Evolutionary conservation across 2,329 filamentous ascomycete genomes (phyloP).

Genomic region (Colletotrichum sp.): DNA sequence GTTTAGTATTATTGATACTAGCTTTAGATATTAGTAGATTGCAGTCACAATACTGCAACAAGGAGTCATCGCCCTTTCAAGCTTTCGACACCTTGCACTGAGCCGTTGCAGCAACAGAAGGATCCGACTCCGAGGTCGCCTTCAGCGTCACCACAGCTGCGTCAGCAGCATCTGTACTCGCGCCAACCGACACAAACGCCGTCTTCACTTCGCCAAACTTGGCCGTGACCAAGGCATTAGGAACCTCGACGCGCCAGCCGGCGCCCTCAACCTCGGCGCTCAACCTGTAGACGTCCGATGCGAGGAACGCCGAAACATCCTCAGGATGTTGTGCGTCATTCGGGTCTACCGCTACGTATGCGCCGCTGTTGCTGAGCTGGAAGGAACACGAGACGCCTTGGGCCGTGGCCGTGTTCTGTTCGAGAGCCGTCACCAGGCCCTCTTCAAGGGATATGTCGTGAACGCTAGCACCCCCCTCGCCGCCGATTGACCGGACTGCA

Average conservation of each 20-base stretch:
- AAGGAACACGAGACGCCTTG: conserved; percentile 49
- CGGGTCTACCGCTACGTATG: conserved; percentile 25
- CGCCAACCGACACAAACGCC: conserved; percentile 46
- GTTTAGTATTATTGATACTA: background rate
- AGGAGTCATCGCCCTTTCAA: background rate
- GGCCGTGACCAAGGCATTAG: conserved; percentile 43
- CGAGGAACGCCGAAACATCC: conserved; percentile 42
- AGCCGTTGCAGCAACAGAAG: conserved; percentile 27
- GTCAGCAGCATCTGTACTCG: conserved; percentile 30
- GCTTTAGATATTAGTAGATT: background rate
- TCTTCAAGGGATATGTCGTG: conserved; percentile 40
- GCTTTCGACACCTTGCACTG: conserved; percentile 35
- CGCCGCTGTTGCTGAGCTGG: conserved; percentile 49
- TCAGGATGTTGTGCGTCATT: conserved; percentile 28
- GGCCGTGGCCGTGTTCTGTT: conserved; percentile 27
- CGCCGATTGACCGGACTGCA: conserved; percentile 47
- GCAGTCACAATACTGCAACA: background rate
- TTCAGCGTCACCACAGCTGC: conserved; percentile 44
- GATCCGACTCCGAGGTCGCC: conserved; percentile 50
- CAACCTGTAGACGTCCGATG: conserved; percentile 52
- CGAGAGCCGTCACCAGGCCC: conserved; percentile 31
- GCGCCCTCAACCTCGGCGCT: conserved; percentile 43
- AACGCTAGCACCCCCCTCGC: conserved; percentile 32
- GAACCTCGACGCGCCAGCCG: conserved; percentile 50
- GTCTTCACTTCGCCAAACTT: conserved; percentile 41